phyloP scores from a whole-genome alignment of 78 protist species.

The Guillardia theta region DNA sequence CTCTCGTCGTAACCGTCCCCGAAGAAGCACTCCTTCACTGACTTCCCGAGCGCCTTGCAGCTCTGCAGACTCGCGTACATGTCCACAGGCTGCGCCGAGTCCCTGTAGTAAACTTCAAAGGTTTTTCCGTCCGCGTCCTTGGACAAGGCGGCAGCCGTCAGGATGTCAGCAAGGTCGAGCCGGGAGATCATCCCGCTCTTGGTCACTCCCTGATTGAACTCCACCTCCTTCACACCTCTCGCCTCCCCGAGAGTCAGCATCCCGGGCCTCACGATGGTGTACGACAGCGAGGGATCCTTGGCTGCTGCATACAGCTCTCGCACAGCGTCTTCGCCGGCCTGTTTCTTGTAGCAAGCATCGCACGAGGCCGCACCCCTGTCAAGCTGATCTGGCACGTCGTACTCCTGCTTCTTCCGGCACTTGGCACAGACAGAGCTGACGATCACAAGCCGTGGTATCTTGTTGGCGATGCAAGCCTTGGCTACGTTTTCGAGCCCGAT shows the following conservation, averaged over 20 bases:
- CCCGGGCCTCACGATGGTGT: conserved; percentile 7
- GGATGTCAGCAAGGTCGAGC: not conserved
- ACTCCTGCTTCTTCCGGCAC: not conserved
- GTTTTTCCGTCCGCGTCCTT: not conserved
- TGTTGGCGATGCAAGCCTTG: not conserved
- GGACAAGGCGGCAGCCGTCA: not conserved
- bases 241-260: not conserved
- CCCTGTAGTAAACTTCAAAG: not conserved
- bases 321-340: not conserved
- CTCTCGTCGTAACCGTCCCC: not conserved
- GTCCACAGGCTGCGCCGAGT: not conserved
- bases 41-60: not conserved
- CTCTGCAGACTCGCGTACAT: not conserved
- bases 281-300: not conserved
- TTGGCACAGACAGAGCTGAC: not conserved
- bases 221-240: not conserved
- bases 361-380: not conserved
- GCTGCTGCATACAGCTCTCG: not conserved
- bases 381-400: not conserved
- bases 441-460: not conserved
- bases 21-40: conserved; percentile 6
- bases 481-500: not conserved
- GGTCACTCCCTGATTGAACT: not conserved
- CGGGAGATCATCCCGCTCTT: not conserved
- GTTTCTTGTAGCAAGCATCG: not conserved